Base-by-base conservation (phyloP, 257 asterid genomes). In the Nicotiana benthamiana region DNA sequence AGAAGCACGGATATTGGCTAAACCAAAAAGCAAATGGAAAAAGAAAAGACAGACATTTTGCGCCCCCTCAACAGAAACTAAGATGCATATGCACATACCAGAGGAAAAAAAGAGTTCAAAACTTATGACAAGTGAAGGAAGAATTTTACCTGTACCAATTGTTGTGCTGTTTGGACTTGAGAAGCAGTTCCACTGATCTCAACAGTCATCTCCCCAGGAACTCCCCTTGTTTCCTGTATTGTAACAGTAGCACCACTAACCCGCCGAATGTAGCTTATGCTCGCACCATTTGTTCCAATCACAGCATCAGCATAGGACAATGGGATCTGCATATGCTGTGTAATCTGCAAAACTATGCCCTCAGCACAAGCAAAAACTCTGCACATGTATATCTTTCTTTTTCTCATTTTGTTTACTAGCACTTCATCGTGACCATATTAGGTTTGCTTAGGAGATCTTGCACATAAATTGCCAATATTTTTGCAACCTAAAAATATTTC, bases 241-340 rank as follows among this genome's bases (percentile, higher is more conserved):
- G 98, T 88, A 60, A 95, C 96, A 22, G 98, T 95, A 63, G 99
- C 96, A 67, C 98, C 98, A 85, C 99, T 95, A 15, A 88, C 93
- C 88, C 97, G 90, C 67, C 99, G 88, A 20, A 95, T 92, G 89
- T 93, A 95, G 83, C 99, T 95, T 83, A 95, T 93, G 82, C 86
- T 95, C 79, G 98, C 86, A 82, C 99, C 99, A 87, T 89, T 93
- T 48, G 92, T 90, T 59, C 99, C 99, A 72, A 95, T 95, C 5
- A 95, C 98, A 24, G 99, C 98, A 91, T 95, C 99, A 60, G 99
- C 99, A 72, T 92, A 93, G 53, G 96, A 87, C n/a, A 95, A 87
- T 1, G 97, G 99, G 75, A 94, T 88, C 86, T 91, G 97, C 90
- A 94, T 91, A 84, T 93, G 96, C 83, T 91, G 94, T 2, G 91